Evolutionary conservation across 495 filamentous ascomycete genomes (phyloP).

Genomic region (Aspergillus steynii): DNA sequence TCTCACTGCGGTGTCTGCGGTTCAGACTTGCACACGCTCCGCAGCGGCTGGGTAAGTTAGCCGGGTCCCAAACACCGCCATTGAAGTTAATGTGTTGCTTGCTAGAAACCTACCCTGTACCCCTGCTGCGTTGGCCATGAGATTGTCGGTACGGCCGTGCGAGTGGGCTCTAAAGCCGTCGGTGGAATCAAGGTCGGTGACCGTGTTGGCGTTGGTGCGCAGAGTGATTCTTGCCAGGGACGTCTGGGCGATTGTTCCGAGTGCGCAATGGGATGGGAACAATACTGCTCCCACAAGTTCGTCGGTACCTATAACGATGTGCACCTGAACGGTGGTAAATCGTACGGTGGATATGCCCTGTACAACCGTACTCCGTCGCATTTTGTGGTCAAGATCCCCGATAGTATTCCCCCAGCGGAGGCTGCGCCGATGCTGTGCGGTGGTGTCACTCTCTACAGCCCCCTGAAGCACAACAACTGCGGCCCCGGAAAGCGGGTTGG

Average conservation of each 20-base stretch:
- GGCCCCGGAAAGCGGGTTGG: slow-evolving; percentile 84
- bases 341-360: slow-evolving; percentile 68
- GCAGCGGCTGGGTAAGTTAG: slow-evolving; percentile 66
- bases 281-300: slow-evolving; percentile 66
- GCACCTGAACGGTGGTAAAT: slow-evolving; percentile 55
- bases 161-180: slow-evolving; percentile 67
- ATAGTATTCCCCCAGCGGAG: slow-evolving; percentile 51
- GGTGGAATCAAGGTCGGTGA: slow-evolving; percentile 75
- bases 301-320: slow-evolving; percentile 42
- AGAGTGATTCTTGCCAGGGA: slow-evolving; percentile 67
- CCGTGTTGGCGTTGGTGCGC: slow-evolving; percentile 85
- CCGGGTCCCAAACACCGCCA: neutral
- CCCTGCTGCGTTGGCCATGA: slow-evolving; percentile 82
- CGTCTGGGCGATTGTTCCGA: slow-evolving; percentile 65
- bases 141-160: slow-evolving; percentile 75
- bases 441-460: slow-evolving; percentile 76
- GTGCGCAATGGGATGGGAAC: slow-evolving; percentile 61
- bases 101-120: slow-evolving; percentile 55
- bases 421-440: slow-evolving; percentile 87
- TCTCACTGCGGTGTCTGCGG: slow-evolving; percentile 48
- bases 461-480: slow-evolving; percentile 69
- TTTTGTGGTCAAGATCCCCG: slow-evolving; percentile 82
- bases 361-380: slow-evolving; percentile 71
- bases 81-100: neutral
- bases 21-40: slow-evolving; percentile 71